Base-by-base conservation (phyloP, 805 yeast species). In the Diddensiella caesifluorescens region DNA sequence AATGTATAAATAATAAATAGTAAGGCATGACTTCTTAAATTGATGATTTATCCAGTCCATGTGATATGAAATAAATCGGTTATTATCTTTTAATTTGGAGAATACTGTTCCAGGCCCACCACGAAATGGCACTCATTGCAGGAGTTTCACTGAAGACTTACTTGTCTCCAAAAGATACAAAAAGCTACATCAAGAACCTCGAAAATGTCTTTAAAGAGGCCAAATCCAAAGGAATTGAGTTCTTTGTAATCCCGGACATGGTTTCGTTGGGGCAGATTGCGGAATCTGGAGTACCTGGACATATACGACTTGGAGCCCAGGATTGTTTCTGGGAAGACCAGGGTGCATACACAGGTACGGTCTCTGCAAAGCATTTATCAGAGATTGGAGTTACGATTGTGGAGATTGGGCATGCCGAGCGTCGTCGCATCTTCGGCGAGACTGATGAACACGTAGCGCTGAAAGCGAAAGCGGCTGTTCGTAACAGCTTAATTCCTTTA, bases 361-460 rank as follows among this genome's bases (percentile, higher is more conserved):
- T 57, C 12, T 56, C 61, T 12, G 55, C 61, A 5, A 26, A 32
- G 15, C 46, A 50, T 21, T 42, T 57, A 25, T 42, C 51, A 2
- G 52, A 47, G 21, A 15, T 51, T 6, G 61, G 61, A 5, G 52
- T 50, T 7, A 10, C 29, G 15, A 41, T 47, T 29, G 61, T 56
- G 7, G 60, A 55, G 41, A 40, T 56, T 6, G 61, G 61, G 22
- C 61, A 56, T 35, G 61, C 61, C 18, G 61, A 56, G 39, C 52
- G 56, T 6, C 52, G 61, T 21, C 39, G 48, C 18, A 40, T 48
- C 9, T 56, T 56, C 35, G 40, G 41, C 34, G 61, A 57, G 33
- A 45, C 57, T 12, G 57, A 56, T 33, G 54, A 45, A 13, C 35
- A 38, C 16, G 54, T 55, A 12, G 47, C 50, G n/a, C 27, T 20